A percentile compares a stretch with the other conserved stretches of the same genome.
Evolutionary conservation across 2,329 filamentous ascomycete genomes (phyloP).

Genomic region (Endocalyx cinctus): DNA sequence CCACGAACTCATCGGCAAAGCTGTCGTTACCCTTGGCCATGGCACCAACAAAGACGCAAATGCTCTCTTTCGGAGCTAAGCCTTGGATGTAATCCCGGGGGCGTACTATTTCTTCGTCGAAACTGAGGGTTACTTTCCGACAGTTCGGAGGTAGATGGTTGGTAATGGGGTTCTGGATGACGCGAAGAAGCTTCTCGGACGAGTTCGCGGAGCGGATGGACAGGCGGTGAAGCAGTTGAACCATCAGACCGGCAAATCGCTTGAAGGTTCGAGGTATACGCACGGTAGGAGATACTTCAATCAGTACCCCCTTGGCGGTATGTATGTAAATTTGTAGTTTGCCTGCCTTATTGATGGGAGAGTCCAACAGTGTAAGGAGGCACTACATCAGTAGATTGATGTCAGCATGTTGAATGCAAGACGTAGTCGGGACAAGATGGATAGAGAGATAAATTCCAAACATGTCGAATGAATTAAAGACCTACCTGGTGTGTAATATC

Average conservation of each 20-base stretch:
- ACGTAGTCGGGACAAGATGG: conserved; percentile 12
- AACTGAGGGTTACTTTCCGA: conserved; percentile 94
- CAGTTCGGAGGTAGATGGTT: conserved; percentile 96
- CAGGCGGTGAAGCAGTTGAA: conserved; percentile 90
- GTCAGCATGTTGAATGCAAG: conserved; percentile 45
- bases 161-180: conserved; percentile 97
- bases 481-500: conserved; percentile 98
- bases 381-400: conserved; percentile 56
- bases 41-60: conserved; percentile 95
- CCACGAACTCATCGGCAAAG: conserved; percentile 90
- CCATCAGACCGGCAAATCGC: conserved; percentile 97
- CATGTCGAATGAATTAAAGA: conserved; percentile 11
- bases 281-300: conserved; percentile 96
- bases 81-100: conserved; percentile 84
- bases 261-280: conserved; percentile 98
- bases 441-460: no score
- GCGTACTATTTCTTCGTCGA: conserved; percentile 82
- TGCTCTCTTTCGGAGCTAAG: conserved; percentile 78
- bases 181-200: conserved; percentile 93
- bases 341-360: conserved; percentile 96
- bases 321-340: conserved; percentile 98
- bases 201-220: conserved; percentile 96
- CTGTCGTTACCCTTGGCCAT: conserved; percentile 97
- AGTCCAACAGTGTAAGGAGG: conserved; percentile 92
- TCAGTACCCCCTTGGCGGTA: conserved; percentile 93